These are phyloP conservation scores for Calendula officinalis DNA, from an alignment of 129 eudicot genomes.

Conservation along the genomic window DNA sequence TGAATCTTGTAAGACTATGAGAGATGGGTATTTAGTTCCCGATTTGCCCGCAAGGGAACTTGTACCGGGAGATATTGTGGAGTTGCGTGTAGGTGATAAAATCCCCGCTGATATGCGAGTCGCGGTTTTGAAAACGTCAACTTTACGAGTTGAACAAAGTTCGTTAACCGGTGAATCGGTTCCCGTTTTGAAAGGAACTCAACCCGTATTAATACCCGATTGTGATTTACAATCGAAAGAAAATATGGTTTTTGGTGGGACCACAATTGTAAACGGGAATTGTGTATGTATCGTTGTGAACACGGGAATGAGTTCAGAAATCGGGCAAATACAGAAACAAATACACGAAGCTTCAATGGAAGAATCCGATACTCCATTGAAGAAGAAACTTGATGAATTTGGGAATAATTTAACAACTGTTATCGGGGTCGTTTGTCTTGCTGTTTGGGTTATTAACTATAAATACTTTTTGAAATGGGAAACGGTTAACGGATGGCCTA, in stretches of 20 bases:
- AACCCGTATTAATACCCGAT: slow-evolving; percentile 45
- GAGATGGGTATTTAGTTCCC: slow-evolving; percentile 65
- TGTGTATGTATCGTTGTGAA: slow-evolving; percentile 55
- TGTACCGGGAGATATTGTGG: slow-evolving; percentile 86
- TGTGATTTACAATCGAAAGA: slow-evolving; percentile 85
- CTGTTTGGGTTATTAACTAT: slow-evolving; percentile 74
- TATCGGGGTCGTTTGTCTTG: slow-evolving; percentile 57
- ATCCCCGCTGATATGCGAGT: slow-evolving; percentile 81
- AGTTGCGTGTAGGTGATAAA: slow-evolving; percentile 71
- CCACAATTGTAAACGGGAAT: slow-evolving; percentile 78
- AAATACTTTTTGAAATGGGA: slow-evolving; percentile 83
- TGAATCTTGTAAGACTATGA: slow-evolving; percentile 59
- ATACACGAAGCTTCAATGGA: slow-evolving; percentile 78
- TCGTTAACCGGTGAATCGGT: slow-evolving; percentile 88
- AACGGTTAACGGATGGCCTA: slow-evolving; percentile 59
- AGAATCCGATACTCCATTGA: slow-evolving; percentile 71
- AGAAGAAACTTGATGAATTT: slow-evolving; percentile 77
- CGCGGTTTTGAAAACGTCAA: slow-evolving; percentile 56
- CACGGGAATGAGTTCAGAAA: slow-evolving; percentile 66
- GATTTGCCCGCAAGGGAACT: slow-evolving; percentile 78
- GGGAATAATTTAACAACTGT: slow-evolving; percentile 63
- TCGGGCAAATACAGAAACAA: slow-evolving; percentile 65
- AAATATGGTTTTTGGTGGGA: slow-evolving; percentile 84
- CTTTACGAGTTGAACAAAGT: slow-evolving; percentile 77
- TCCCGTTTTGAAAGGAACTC: slow-evolving; percentile 70